These are phyloP conservation scores for Chrysoporthe austroafricana DNA, from an alignment of 2,329 filamentous ascomycete species.

Conservation along the genomic window DNA sequence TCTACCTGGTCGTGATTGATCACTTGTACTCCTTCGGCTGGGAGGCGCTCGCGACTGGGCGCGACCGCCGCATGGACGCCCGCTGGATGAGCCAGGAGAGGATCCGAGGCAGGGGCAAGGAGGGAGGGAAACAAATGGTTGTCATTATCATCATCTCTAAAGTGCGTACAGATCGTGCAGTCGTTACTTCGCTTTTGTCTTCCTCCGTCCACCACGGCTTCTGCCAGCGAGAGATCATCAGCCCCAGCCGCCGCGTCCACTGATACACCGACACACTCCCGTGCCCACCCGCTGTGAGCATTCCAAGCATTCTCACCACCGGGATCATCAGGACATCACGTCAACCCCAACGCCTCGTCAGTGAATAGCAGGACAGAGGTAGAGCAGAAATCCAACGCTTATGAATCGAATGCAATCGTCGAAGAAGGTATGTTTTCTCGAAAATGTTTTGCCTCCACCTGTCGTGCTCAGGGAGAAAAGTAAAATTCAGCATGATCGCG, in stretches of 20 bases:
- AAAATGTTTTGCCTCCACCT: not conserved
- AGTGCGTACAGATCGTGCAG: slow-evolving; percentile 24
- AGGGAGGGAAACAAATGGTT: slow-evolving; percentile 3
- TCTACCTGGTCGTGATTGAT: no score
- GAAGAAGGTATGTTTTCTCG: not conserved
- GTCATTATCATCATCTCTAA: slow-evolving; percentile 28
- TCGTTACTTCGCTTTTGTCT: slow-evolving; percentile 24
- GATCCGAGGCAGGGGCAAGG: not conserved
- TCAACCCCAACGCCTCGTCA: not conserved
- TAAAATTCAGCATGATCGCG: not conserved
- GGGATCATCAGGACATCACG: not conserved
- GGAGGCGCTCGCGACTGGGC: not conserved
- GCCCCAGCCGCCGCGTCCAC: not conserved
- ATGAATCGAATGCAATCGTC: not conserved
- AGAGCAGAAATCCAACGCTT: not conserved
- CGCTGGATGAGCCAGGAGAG: not conserved
- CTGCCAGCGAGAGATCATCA: not conserved
- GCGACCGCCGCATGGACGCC: no score
- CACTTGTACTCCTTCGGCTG: no score
- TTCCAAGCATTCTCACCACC: not conserved
- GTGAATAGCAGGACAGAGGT: not conserved
- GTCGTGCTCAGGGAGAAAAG: not conserved
- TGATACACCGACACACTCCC: not conserved
- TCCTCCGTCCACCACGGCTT: not conserved
- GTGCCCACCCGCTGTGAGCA: not conserved